Base-by-base conservation (phyloP, 2,329 filamentous ascomycete genomes). In the Periconia sp. region DNA sequence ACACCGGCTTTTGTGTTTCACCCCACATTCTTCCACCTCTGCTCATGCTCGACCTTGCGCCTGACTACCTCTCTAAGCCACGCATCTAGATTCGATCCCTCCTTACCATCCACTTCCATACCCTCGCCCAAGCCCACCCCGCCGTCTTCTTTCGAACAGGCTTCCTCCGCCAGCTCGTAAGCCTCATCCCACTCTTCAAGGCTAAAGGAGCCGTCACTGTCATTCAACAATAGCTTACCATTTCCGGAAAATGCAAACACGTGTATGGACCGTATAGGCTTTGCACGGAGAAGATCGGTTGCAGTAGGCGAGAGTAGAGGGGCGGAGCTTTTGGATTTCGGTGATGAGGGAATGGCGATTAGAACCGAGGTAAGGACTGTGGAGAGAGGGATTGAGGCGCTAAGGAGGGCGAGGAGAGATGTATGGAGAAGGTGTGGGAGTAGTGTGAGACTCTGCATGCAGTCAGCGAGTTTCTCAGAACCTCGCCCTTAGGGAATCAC, bases 391-490 rank as follows among this genome's bases (percentile, higher is more conserved):
- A 96, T 80, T 1, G 88, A 86, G 18, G 88, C 90, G 30, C 91
- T 90, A 24, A 97, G 76, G 12, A 97, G 80, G 16, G 89, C 85
- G 26, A 94, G 89, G 41, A 97, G 81, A 26, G 89, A 81, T 1
- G 91, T 86, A 69, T 96, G 90, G 21, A 96, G 74, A 50, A 96
- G 79, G 23, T 88, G 83, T 17, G 94, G 89, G 40, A 99, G 82
- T 32, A 95, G 78, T 35, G 86, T 78, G 29, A 96, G 79, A 65
- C 89, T 88, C 86, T 92, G 54, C 21, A 21, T 32, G 1, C 16
- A 21, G 29, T 46, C 35, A 54, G 44, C 28, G 40, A 16, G 28
- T 26, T 7, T 50, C 53, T 31, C 54, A 49, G 5, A 31, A 15
- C 24, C 4, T 42, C 17, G 36, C 29, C 23, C 23, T 36, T 23